Conservation (phyloP, 805 yeast genomes). For the Torulaspora gathmanii region DNA sequence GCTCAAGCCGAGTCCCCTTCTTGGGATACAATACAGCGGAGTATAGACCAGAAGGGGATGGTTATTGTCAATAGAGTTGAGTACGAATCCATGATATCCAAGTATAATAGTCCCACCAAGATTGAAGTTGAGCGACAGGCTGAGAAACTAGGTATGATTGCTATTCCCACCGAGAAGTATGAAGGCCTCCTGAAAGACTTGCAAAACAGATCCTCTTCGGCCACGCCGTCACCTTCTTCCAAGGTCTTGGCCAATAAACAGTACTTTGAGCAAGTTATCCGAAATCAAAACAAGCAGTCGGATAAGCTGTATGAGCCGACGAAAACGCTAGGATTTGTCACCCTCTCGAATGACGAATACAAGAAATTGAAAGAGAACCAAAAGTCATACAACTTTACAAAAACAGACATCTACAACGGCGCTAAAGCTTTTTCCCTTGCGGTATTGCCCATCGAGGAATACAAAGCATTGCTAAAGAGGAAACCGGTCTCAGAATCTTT, state of each 20-base stretch:
- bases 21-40: slow-evolving; percentile 16
- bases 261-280: slow-evolving; percentile 34
- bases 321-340: slow-evolving; percentile 34
- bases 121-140: slow-evolving; percentile 33
- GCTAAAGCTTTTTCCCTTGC: slow-evolving; percentile 43
- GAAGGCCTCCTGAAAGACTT: slow-evolving; percentile 7
- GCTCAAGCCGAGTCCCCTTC: slow-evolving; percentile 28
- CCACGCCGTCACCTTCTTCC: slow-evolving; percentile 15
- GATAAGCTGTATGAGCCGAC: slow-evolving; percentile 35
- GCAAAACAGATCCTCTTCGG: slow-evolving; percentile 6
- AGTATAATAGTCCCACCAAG: slow-evolving; percentile 23
- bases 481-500: slow-evolving; percentile 22
- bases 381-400: slow-evolving; percentile 31
- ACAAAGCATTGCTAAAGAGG: slow-evolving; percentile 34
- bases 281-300: slow-evolving; percentile 27
- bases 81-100: slow-evolving; percentile 22
- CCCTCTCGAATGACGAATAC: slow-evolving; percentile 36
- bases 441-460: slow-evolving; percentile 44
- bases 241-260: slow-evolving; percentile 37
- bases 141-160: slow-evolving; percentile 27
- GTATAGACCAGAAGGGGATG: slow-evolving; percentile 31
- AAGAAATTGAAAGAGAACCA: slow-evolving; percentile 31
- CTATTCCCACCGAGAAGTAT: slow-evolving; percentile 24
- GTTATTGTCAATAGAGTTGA: slow-evolving; percentile 23
- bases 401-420: slow-evolving; percentile 33